Evolutionary conservation across 306 rosid genomes (phyloP).

Genomic region (Cucurbita ficifolia): DNA sequence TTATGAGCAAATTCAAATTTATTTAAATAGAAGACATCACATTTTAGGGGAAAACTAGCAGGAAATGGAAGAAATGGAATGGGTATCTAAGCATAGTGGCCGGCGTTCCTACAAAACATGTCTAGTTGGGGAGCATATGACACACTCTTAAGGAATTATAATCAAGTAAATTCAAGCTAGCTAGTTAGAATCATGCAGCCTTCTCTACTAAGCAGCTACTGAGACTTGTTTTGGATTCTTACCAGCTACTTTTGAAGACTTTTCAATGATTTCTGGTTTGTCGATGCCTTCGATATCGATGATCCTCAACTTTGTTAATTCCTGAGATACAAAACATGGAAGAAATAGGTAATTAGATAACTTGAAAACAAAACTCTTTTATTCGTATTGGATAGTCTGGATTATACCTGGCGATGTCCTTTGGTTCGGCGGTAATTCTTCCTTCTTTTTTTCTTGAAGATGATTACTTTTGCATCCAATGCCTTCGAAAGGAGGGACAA

Average conservation of each 20-base stretch:
- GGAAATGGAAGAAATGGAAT: neutral
- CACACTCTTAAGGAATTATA: neutral
- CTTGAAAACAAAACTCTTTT: neutral
- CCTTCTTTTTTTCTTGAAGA: slow-evolving; percentile 91
- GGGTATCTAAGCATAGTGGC: neutral
- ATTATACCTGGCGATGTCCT: slow-evolving; percentile 79
- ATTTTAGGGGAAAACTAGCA: neutral
- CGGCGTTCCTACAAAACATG: neutral
- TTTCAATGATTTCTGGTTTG: slow-evolving; percentile 33
- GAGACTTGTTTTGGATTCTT: slow-evolving; percentile 20
- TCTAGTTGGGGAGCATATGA: neutral
- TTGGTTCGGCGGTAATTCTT: slow-evolving; percentile 79
- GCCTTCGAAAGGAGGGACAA: slow-evolving; percentile 32
- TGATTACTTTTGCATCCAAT: slow-evolving; percentile 67
- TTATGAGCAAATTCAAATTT: neutral
- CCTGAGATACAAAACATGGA: slow-evolving; percentile 31
- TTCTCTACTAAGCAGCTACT: slow-evolving; percentile 2
- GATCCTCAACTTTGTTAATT: slow-evolving; percentile 85
- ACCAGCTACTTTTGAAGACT: slow-evolving; percentile 38
- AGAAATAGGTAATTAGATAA: slow-evolving; percentile 7
- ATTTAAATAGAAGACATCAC: neutral
- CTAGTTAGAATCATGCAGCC: neutral
- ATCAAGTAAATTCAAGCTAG: neutral
- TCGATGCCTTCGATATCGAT: slow-evolving; percentile 74
- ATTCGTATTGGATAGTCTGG: neutral